Evolutionary conservation across 75 land plant genomes (phyloP).

Genomic region (Selaginella moellendorffii): DNA sequence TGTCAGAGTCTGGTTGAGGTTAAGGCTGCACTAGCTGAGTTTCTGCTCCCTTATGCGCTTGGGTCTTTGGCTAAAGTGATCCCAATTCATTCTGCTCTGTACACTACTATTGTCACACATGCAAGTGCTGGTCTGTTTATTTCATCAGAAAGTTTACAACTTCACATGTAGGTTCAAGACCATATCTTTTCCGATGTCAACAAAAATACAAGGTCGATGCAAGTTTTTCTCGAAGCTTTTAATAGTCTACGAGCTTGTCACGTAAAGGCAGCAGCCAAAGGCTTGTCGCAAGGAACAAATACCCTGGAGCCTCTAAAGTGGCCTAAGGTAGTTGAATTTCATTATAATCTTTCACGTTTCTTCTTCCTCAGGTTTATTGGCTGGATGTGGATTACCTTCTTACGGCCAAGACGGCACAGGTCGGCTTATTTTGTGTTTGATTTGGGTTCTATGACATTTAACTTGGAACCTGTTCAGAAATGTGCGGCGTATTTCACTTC

Average conservation of each 20-base stretch:
- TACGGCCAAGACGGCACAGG: slow-evolving; percentile 74
- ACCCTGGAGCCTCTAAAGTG: no score
- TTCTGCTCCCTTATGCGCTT: slow-evolving; percentile 53
- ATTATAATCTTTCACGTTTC: no score
- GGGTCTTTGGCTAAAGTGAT: not conserved
- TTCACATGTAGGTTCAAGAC: slow-evolving; percentile 47
- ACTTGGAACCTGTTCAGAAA: slow-evolving; percentile 22
- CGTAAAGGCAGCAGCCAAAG: slow-evolving; percentile 36
- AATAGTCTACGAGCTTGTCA: slow-evolving; percentile 50
- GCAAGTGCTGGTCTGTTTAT: not conserved
- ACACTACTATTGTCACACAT: not conserved
- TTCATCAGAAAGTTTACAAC: not conserved
- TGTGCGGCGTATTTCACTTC: slow-evolving; percentile 87
- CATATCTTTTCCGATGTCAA: slow-evolving; percentile 58
- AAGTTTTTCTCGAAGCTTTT: slow-evolving; percentile 56
- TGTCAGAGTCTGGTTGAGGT: slow-evolving; percentile 60
- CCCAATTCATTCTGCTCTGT: not conserved
- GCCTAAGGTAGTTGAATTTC: no score
- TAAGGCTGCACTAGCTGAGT: slow-evolving; percentile 69
- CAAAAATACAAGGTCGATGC: slow-evolving; percentile 51
- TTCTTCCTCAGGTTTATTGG: slow-evolving; percentile 76
- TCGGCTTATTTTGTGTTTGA: slow-evolving; percentile 19
- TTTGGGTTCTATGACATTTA: not conserved
- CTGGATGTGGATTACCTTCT: slow-evolving; percentile 74
- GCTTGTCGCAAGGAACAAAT: slow-evolving; percentile 20